phyloP scores from a whole-genome alignment of 2,329 filamentous ascomycete species.

The Fusarium sp. region DNA sequence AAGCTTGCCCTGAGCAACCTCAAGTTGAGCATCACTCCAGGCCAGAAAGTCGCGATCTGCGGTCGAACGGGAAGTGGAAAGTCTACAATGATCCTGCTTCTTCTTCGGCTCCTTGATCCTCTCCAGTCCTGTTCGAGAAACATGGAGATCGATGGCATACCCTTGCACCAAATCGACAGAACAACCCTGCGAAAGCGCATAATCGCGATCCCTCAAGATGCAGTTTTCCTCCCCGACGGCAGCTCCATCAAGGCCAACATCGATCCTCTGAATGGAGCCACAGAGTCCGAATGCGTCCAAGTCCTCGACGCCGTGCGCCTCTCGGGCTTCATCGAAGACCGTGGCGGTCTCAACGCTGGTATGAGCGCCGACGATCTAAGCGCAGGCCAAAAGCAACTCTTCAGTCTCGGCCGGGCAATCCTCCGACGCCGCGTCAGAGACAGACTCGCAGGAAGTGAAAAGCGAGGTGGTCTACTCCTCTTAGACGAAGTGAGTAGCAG shows the following conservation, averaged over 20 bases:
- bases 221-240: conserved; percentile 62
- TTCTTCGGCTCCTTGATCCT: conserved; percentile 57
- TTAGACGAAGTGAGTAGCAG: conserved; percentile 59
- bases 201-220: conserved; percentile 66
- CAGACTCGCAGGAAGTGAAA: conserved; percentile 20
- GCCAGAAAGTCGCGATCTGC: conserved; percentile 52
- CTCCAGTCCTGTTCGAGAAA: conserved; percentile 34
- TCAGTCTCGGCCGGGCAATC: conserved; percentile 71
- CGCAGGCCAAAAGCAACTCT: conserved; percentile 73
- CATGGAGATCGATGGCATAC: conserved; percentile 58
- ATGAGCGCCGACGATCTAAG: conserved; percentile 64
- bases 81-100: conserved; percentile 55
- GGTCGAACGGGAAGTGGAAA: conserved; percentile 58
- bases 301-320: conserved; percentile 53
- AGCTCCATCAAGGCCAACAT: conserved; percentile 57
- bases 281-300: conserved; percentile 48
- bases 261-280: conserved; percentile 52
- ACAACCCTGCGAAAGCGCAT: conserved; percentile 58
- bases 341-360: conserved; percentile 49
- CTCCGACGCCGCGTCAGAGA: conserved; percentile 52
- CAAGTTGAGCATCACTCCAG: conserved; percentile 44
- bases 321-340: conserved; percentile 46
- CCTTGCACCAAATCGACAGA: conserved; percentile 54
- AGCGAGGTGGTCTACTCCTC: conserved; percentile 48
- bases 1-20: conserved; percentile 45